Percentiles rank a stretch among this genome's conserved stretches.
Evolutionary conservation across 2,329 filamentous ascomycete genomes (phyloP).

Genomic region (Phaeosphaeriaceae sp.): DNA sequence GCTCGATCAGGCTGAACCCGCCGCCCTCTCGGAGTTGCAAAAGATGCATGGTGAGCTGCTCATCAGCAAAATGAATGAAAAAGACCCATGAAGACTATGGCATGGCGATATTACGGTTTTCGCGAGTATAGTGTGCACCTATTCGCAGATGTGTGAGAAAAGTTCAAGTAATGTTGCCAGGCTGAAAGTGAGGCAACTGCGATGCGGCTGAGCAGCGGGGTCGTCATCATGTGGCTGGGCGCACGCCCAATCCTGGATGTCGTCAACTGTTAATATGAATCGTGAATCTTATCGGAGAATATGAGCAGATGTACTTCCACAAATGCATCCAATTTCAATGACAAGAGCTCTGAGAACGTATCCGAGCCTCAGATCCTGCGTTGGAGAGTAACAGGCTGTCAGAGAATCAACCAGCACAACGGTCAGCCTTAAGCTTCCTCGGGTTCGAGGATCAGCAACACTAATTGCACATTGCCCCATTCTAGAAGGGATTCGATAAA

Average conservation of each 20-base stretch:
- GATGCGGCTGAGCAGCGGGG: background rate
- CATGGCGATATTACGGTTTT: background rate
- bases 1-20: conserved; percentile 6
- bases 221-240: background rate
- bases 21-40: conserved; percentile 2
- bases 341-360: too few species aligned
- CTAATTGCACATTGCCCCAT: too few species aligned
- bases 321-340: too few species aligned
- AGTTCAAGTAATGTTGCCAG: background rate
- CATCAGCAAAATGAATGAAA: background rate
- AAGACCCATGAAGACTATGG: background rate
- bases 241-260: background rate
- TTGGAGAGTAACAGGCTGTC: too few species aligned
- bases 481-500: too few species aligned
- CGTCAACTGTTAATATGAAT: too few species aligned
- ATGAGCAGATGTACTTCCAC: too few species aligned
- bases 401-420: too few species aligned
- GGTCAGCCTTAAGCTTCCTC: too few species aligned
- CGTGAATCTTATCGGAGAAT: background rate
- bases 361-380: too few species aligned
- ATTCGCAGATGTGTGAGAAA: background rate
- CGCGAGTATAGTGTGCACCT: background rate
- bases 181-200: background rate
- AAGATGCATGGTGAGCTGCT: conserved; percentile 7
- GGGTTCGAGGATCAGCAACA: too few species aligned